Evolutionary conservation across 108 stramenopile species (phyloP).

Genomic region (Pseudonitzschia delicatissima): DNA sequence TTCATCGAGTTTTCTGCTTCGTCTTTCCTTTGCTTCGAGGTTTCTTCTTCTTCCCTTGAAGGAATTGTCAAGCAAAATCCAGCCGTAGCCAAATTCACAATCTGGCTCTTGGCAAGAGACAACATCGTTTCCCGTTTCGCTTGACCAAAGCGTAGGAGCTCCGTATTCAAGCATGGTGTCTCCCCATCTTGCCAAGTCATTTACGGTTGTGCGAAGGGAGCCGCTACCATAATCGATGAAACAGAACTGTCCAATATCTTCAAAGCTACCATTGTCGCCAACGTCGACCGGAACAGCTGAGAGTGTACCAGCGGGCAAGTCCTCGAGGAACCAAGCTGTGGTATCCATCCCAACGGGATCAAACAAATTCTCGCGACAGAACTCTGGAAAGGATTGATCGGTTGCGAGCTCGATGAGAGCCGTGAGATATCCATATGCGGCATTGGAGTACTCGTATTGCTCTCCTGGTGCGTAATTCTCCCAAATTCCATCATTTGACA

Average conservation of each 20-base stretch:
- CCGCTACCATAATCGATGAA: constrained; percentile 27
- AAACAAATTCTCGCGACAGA: constrained; percentile 18
- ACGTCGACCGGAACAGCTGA: constrained; percentile 17
- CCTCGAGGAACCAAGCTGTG: constrained; percentile 22
- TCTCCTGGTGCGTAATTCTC: neutral
- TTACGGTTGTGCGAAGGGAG: constrained; percentile 13
- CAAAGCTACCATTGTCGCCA: neutral
- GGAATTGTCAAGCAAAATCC: neutral
- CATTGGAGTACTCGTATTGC: constrained; percentile 12
- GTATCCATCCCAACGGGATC: constrained; percentile 21
- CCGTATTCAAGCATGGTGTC: constrained; percentile 18
- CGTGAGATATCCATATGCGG: constrained; percentile 23
- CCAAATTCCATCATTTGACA: constrained; percentile 9
- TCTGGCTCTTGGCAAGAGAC: constrained; percentile 13
- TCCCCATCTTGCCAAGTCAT: constrained; percentile 9
- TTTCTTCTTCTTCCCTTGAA: neutral
- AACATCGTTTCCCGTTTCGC: neutral
- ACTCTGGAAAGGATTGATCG: constrained; percentile 7
- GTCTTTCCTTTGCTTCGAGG: neutral
- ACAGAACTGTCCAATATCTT: constrained; percentile 29
- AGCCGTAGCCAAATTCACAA: constrained; percentile 18
- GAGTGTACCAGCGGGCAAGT: constrained; percentile 1
- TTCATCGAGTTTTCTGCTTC: constrained; percentile 1
- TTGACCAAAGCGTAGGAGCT: constrained; percentile 20
- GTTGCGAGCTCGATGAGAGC: constrained; percentile 20